These are phyloP conservation scores for Tulasnella sp. DNA, from an alignment of 768 basidiomycete species.

Conservation along the genomic window DNA sequence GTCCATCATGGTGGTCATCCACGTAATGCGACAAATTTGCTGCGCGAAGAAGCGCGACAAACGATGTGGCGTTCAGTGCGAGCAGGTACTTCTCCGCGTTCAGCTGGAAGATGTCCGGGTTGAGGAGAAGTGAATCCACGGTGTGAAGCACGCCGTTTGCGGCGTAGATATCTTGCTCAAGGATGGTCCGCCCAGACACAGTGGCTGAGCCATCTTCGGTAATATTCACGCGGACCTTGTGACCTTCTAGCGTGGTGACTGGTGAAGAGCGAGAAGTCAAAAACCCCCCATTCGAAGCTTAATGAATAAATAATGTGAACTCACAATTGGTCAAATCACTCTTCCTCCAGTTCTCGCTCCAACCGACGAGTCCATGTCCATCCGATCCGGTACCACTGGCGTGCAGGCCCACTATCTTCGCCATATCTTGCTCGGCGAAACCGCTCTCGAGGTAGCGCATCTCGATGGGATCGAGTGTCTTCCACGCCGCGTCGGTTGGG, in stretches of 20 bases:
- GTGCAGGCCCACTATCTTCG: slow-evolving; percentile 77
- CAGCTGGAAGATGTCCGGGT: slow-evolving; percentile 70
- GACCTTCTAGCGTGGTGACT: slow-evolving; percentile 67
- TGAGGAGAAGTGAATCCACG: slow-evolving; percentile 79
- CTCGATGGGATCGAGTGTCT: slow-evolving; percentile 73
- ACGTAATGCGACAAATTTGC: slow-evolving; percentile 63
- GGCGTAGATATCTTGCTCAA: slow-evolving; percentile 85
- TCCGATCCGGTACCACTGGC: slow-evolving; percentile 51
- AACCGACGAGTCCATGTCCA: slow-evolving; percentile 41
- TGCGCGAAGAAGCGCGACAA: slow-evolving; percentile 85
- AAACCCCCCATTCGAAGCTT: background rate
- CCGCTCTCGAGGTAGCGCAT: slow-evolving; percentile 86
- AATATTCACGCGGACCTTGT: slow-evolving; percentile 49
- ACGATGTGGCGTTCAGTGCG: slow-evolving; percentile 86
- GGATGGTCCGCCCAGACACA: slow-evolving; percentile 50
- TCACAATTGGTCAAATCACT: slow-evolving; percentile 30
- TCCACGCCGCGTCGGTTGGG: slow-evolving; percentile 84
- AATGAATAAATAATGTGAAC: slow-evolving; percentile 8
- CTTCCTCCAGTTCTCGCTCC: slow-evolving; percentile 43
- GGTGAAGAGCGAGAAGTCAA: slow-evolving; percentile 16
- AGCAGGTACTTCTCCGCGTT: slow-evolving; percentile 97
- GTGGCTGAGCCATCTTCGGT: slow-evolving; percentile 56
- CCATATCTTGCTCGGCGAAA: slow-evolving; percentile 80
- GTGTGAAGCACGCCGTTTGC: slow-evolving; percentile 95
- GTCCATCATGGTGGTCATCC: slow-evolving; percentile 40